These are phyloP conservation scores for Grigorovia transvaalensis DNA, from an alignment of 805 yeast species.

Conservation along the genomic window DNA sequence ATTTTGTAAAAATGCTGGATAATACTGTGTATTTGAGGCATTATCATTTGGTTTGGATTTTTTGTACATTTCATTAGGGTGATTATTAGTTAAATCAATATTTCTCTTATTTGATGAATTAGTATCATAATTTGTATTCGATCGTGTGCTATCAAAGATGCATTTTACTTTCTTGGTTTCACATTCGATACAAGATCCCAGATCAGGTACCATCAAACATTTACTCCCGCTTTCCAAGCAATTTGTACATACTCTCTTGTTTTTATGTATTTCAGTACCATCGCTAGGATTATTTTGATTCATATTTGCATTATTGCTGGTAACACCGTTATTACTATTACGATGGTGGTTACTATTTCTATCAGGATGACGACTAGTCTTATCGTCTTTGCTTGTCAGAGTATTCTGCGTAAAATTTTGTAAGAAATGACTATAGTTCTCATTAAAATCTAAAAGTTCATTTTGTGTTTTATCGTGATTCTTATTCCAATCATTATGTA, in stretches of 20 bases:
- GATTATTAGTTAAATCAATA: background rate
- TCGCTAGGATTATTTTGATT: background rate
- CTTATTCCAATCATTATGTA: background rate
- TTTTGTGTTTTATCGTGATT: constrained; percentile 5
- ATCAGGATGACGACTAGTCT: background rate
- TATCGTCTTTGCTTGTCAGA: background rate
- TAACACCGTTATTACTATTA: background rate
- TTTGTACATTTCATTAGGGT: background rate
- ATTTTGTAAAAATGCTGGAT: constrained; percentile 19
- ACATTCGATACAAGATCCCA: constrained; percentile 63
- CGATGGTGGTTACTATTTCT: background rate
- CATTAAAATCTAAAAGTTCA: constrained; percentile 18
- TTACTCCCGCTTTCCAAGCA: constrained; percentile 73
- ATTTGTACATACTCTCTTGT: constrained; percentile 47
- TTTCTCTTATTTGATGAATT: background rate
- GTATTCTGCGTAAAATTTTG: constrained; percentile 12
- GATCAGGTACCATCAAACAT: constrained; percentile 59
- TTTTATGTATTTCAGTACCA: background rate
- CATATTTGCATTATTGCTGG: too few species aligned
- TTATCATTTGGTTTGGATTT: constrained; percentile 13
- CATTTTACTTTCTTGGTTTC: constrained; percentile 65
- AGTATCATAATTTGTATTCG: background rate
- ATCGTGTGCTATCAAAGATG: constrained; percentile 45
- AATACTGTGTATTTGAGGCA: constrained; percentile 12
- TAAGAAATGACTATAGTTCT: constrained; percentile 19